Evolutionary conservation across 768 basidiomycete species (phyloP), one percentile per base, ranked within the genome.

Genomic region (Hericium erinaceus): DNA sequence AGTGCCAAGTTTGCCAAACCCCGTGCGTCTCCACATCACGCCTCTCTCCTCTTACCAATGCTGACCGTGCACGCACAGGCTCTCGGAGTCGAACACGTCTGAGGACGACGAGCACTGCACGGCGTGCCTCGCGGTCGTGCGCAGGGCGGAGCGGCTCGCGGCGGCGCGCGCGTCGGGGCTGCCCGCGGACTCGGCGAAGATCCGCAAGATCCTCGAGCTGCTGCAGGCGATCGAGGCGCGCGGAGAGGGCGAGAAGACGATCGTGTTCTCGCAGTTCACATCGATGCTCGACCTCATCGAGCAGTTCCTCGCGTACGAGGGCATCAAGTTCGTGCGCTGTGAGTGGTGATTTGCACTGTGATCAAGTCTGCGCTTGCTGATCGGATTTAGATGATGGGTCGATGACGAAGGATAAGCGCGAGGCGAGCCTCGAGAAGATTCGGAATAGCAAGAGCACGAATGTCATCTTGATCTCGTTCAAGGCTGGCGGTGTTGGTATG

Each of bases 221-320:
- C 73, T 99, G 44, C 64, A 73, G 11, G 77, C 83, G 16, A 83
- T 93, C 54, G 80, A 85, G 15, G 72, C 76, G 51, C 76, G 81
- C 54, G 77, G 81, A 11, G 71, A 80, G 13, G 46, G 28, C 59
- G 92, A 97, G 67, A 99, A 98, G 79, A 95, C 94, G 0, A 98
- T 98, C 61, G 84, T 99, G 20, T 98, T 98, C 68, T 94, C 92
- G 0, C 95, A 97, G 66, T 92, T 92, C 61, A 98, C 95, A 1
- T 77, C 80, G 54, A 84, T 91, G 88, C 74, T 99, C 60, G 84
- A 95, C 68, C 67, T 98, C 57, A 77, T 97, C 48, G 83, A 95
- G 70, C 89, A 87, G 0, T 97, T 97, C 73, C 74, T 99, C 70
- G 74, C 74, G 28, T 78, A 81, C 2, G 74, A 77, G 12, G 82